Evolutionary conservation across 1,284 basidiomycete species (phyloP).

Genomic region (Athelia sp.): DNA sequence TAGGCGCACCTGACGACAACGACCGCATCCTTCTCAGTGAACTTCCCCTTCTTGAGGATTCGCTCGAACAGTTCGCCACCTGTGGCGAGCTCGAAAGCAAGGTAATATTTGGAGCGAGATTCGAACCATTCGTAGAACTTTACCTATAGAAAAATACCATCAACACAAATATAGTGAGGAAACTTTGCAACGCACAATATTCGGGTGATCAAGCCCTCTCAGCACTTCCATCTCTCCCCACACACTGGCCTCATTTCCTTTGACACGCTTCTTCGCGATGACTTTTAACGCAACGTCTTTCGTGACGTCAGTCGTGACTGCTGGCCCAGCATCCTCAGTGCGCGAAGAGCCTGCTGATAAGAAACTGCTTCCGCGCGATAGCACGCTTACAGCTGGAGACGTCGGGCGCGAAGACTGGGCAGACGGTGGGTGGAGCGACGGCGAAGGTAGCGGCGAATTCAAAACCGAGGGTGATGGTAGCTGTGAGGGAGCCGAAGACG

Average conservation of each 20-base stretch:
- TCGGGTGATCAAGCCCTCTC: slow-evolving; percentile 81
- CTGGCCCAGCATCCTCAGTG: slow-evolving; percentile 9
- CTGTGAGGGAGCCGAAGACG: slow-evolving; percentile 5
- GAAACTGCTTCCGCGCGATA: slow-evolving; percentile 13
- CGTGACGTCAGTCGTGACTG: slow-evolving; percentile 19
- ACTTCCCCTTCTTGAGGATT: slow-evolving; percentile 78
- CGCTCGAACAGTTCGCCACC: slow-evolving; percentile 90
- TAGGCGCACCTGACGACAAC: slow-evolving; percentile 55
- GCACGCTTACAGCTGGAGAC: slow-evolving; percentile 11
- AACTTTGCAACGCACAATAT: slow-evolving; percentile 61
- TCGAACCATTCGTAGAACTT: slow-evolving; percentile 95
- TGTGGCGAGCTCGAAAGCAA: slow-evolving; percentile 86
- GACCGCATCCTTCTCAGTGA: slow-evolving; percentile 86
- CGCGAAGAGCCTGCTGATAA: slow-evolving; percentile 14
- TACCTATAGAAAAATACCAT: slow-evolving; percentile 43
- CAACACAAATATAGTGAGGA: too few relatives aligned
- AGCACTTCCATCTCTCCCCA: slow-evolving; percentile 91
- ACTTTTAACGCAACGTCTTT: slow-evolving; percentile 86
- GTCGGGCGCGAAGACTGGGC: slow-evolving; percentile 17
- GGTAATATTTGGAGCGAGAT: slow-evolving; percentile 85
- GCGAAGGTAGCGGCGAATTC: slow-evolving; percentile 6
- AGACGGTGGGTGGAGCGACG: slow-evolving; percentile 5
- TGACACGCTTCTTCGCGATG: slow-evolving; percentile 89
- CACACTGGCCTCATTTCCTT: slow-evolving; percentile 79
- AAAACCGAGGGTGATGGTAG: slow-evolving; percentile 3